Evolutionary conservation across 2,329 filamentous ascomycete species (phyloP), one percentile per base, ranked within the genome.

Genomic region (Coleophoma crateriformis): DNA sequence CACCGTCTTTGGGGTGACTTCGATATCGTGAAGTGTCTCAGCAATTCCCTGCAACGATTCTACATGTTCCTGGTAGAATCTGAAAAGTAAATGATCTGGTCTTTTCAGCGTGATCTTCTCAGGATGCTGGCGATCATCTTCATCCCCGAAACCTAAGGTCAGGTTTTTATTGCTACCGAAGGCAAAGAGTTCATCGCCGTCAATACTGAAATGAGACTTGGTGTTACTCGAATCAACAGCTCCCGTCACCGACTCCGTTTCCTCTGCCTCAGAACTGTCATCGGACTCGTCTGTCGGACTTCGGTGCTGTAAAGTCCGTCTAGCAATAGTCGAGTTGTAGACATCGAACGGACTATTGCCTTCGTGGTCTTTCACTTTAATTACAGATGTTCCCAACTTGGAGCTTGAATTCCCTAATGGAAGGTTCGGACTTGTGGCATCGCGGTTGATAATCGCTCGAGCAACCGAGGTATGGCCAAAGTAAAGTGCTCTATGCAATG

Each of bases 161-260:
- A 95, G 71, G 59, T 99, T 99, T 63, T 94, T 95, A 69, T 96
- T 99, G 68, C 91, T 97, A 45, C 94, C 94, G 68, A 97, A 96
- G 1, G 90, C 86, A 61, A 90, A 97, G 1, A 96, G 72, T 63
- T 99, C 94, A 61, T 96, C 89, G 8, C 90, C 92, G 19, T 73
- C 66, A 22, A 85, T 58, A 22, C 48, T 52, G 17, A 35, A 45
- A 32, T 50, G 51, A 33, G 33, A 14, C 20, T 46, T 35, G 32
- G 19, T 40, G 44, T 34, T n/a, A 39, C 33, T 37, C 37, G 33
- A 38, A 37, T 35, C 33, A 33, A 38, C 37, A 20, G 47, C 46
- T 7, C n/a, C 40, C 4, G 40, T 41, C 14, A 48, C 41, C 6
- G 50, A 43, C 60, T 66, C 38, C 11, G 81, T 82, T 38, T 80